Evolutionary conservation across 768 basidiomycete species (phyloP).

Genomic region (Daedaleopsis nitida): DNA sequence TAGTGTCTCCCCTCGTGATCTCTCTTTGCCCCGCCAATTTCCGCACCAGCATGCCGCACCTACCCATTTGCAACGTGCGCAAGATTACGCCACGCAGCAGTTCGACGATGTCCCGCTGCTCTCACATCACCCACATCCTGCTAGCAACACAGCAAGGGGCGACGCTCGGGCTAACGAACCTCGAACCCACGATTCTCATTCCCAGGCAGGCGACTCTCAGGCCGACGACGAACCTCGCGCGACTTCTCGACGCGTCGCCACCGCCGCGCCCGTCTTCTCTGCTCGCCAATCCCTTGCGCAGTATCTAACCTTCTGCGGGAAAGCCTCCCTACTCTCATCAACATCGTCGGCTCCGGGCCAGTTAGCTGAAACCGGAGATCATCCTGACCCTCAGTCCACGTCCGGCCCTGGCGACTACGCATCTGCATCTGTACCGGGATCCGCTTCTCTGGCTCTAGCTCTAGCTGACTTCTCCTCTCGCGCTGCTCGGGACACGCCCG

Average conservation of each 20-base stretch:
- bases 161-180: too few species aligned
- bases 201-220: not conserved
- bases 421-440: not conserved
- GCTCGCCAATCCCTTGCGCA: constrained; percentile 15
- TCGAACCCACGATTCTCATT: too few species aligned
- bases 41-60: too few species aligned
- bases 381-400: too few species aligned
- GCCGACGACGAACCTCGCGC: not conserved
- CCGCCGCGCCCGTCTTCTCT: not conserved
- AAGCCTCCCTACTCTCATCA: not conserved
- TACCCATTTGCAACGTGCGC: too few species aligned
- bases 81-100: not conserved
- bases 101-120: not conserved
- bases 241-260: not conserved
- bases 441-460: not conserved
- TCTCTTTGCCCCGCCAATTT: not conserved
- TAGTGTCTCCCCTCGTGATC: not conserved
- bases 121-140: not conserved
- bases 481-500: constrained; percentile 8
- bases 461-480: not conserved
- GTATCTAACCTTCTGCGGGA: constrained; percentile 22
- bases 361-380: too few species aligned
- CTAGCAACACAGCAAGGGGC: not conserved
- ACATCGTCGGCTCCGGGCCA: too few species aligned
- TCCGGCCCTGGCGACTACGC: not conserved